Percentiles rank a stretch among this genome's conserved stretches.
phyloP scores from a whole-genome alignment of 257 asterid species.

The Lavandula angustifolia region DNA sequence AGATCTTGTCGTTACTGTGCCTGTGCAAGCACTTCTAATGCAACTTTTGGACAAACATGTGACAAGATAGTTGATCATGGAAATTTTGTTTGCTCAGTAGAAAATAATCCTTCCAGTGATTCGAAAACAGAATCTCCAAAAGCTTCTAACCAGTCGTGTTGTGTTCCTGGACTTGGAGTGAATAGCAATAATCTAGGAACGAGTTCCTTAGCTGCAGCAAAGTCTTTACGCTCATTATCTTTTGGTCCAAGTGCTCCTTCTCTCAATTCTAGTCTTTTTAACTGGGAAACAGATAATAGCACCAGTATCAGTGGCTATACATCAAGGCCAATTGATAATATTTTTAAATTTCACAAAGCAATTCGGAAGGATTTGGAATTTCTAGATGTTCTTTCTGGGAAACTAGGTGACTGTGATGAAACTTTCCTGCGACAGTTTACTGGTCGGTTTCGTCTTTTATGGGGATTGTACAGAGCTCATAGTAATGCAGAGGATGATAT shows the following conservation, averaged over 20 bases:
- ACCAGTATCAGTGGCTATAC: constrained; percentile 47
- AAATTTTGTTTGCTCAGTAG: constrained; percentile 36
- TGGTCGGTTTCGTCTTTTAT: constrained; percentile 87
- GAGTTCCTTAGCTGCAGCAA: constrained; percentile 66
- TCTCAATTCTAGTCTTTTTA: constrained; percentile 85
- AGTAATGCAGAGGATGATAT: constrained; percentile 99
- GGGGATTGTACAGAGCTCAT: constrained; percentile 96
- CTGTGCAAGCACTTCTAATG: constrained; percentile 43
- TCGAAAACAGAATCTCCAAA: constrained; percentile 46
- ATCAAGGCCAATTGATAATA: constrained; percentile 84
- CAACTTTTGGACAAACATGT: constrained; percentile 35
- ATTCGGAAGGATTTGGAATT: constrained; percentile 94
- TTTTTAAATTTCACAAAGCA: constrained; percentile 93
- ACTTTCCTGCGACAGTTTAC: constrained; percentile 77
- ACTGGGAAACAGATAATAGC: constrained; percentile 80
- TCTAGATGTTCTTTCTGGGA: constrained; percentile 82
- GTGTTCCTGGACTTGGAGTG: constrained; percentile 96
- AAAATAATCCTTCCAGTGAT: constrained; percentile 41
- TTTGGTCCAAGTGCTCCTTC: constrained; percentile 86
- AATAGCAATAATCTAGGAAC: constrained; percentile 61
- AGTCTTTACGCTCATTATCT: constrained; percentile 77
- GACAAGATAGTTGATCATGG: constrained; percentile 45
- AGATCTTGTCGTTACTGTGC: constrained; percentile 55
- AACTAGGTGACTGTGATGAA: constrained; percentile 71
- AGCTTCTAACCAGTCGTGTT: constrained; percentile 73